Conservation (phyloP, 2,329 filamentous ascomycete genomes). For the Colletotrichum sp. region DNA sequence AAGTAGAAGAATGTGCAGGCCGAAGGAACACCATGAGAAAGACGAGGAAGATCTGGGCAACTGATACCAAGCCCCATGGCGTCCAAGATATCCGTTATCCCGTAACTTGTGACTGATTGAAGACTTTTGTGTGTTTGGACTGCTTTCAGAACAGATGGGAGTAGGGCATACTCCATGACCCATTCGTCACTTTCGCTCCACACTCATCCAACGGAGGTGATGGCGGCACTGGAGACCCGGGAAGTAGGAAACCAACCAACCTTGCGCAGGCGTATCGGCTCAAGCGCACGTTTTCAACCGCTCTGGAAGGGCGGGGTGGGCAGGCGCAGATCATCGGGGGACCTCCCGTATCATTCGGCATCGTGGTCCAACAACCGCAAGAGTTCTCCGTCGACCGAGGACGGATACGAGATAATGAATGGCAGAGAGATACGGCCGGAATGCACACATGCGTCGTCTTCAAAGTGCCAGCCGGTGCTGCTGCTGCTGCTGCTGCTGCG, state of each 20-base stretch:
- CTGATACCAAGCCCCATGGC: not conserved
- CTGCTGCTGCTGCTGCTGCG: not conserved
- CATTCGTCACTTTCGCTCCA: not conserved
- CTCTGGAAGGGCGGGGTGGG: not conserved
- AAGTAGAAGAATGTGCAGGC: not conserved
- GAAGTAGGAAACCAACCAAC: not conserved
- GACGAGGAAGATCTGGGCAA: not conserved
- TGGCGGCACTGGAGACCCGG: not conserved
- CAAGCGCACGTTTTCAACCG: not conserved
- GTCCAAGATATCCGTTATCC: not conserved
- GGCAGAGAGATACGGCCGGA: not conserved
- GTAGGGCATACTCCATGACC: not conserved
- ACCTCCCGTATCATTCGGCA: not conserved
- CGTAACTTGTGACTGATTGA: not conserved
- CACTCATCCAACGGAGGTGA: not conserved
- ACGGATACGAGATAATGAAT: not conserved
- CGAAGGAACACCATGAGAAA: not conserved
- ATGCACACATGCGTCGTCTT: not conserved
- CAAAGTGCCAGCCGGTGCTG: not conserved
- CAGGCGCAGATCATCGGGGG: not conserved
- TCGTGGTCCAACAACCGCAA: not conserved
- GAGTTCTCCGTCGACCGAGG: not conserved
- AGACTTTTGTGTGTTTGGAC: not conserved
- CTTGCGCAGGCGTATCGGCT: not conserved
- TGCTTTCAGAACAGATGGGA: not conserved